Evolutionary conservation across 805 yeast genomes (phyloP).

Genomic region (Candida sithepensis): DNA sequence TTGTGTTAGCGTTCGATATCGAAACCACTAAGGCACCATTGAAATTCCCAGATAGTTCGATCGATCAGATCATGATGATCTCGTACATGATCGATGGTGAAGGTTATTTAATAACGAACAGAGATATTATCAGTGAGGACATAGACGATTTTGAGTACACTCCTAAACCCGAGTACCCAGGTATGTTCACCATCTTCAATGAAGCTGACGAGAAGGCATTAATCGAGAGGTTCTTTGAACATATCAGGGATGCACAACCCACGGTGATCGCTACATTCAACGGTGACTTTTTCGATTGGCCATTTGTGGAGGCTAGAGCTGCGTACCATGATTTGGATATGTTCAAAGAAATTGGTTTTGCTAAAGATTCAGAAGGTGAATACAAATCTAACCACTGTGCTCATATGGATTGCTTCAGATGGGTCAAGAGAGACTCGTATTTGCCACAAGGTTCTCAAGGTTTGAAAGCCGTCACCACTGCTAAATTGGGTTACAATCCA

Average conservation of each 20-base stretch:
- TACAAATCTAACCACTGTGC: conserved; percentile 89
- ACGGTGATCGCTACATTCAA: conserved; percentile 97
- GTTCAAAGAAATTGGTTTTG: conserved; percentile 93
- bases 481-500: conserved; percentile 93
- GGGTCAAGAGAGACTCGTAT: conserved; percentile 98
- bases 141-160: conserved; percentile 97
- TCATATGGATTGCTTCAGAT: conserved; percentile 95
- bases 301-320: conserved; percentile 89
- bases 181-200: conserved; percentile 83
- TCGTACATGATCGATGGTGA: conserved; percentile 99
- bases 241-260: conserved; percentile 81
- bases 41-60: conserved; percentile 88
- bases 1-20: conserved; percentile 92
- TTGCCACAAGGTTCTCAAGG: conserved; percentile 99
- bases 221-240: conserved; percentile 78
- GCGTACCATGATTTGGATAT: conserved; percentile 78
- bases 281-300: conserved; percentile 99
- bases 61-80: conserved; percentile 97
- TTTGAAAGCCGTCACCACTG: conserved; percentile 94
- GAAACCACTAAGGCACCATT: conserved; percentile 96
- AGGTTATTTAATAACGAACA: conserved; percentile 87
- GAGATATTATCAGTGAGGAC: conserved; percentile 92
- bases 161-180: conserved; percentile 94
- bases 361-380: conserved; percentile 83
- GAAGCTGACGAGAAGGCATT: conserved; percentile 81